Evolutionary conservation across 306 rosid genomes (phyloP), one percentile per base, ranked within the genome.

Genomic region (Vigna nakashimae): DNA sequence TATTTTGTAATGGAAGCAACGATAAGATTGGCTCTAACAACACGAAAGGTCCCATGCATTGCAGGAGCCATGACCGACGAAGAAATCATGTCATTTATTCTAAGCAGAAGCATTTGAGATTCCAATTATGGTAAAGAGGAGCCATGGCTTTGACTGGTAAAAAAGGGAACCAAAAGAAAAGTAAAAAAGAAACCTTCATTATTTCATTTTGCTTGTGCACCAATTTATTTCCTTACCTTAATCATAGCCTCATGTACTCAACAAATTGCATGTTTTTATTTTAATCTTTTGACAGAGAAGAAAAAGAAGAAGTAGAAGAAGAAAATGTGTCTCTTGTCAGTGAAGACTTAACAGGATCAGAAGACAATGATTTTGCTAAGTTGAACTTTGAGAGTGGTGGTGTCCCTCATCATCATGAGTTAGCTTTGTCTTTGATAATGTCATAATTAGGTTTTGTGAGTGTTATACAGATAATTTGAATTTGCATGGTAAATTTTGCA

Each of bases 201-300:
- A 77, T 60, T 73, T 73, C 55, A 36, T 83, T 74, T 83, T 83
- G 85, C 83, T 81, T 84, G 82, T 77, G 80, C 80, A 72, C 85
- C 87, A 80, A 84, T 65, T 77, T 67, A 77, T 81, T 77, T 77
- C 80, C 71, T 57, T 77, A 48, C 78, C 71, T 58, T 76, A 73
- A 84, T 80, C 49, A 84, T 84, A 56, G 15, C 83, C 38, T 51
- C 20, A 65, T 77, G 80, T 73, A 74, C 79, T 73, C 78, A 79
- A 73, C 11, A 4, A 83, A 67, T 67, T 83, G 72, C 38, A n/a
- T 51, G 53, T 7, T 20, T 60, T 45, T 40, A 3, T 30, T 30
- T 73, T 70, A 2, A 8, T 50, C 4, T 20, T 55, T 62, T 62
- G 34, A 30, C n/a, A 28, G 2, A 11, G 8, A 59, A 53, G 16